A percentile compares a stretch with the other conserved stretches of the same genome.
phyloP scores from a whole-genome alignment of 140 eudicot species.

The Cichorium intybus region DNA sequence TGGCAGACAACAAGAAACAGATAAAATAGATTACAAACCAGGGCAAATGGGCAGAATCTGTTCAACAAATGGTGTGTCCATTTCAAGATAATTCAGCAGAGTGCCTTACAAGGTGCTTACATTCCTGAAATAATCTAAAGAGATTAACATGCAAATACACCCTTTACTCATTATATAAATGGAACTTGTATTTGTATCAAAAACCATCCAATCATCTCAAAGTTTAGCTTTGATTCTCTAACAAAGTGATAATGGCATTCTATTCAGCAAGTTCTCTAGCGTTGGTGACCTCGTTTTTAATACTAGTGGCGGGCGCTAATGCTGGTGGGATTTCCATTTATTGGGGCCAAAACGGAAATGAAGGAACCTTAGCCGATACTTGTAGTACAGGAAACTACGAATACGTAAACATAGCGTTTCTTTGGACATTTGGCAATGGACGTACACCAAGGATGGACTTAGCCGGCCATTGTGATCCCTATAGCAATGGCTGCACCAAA shows the following conservation, averaged over 20 bases:
- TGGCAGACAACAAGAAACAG: not conserved
- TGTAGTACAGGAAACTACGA: constrained; percentile 24
- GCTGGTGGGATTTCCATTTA: constrained; percentile 19
- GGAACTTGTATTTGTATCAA: not conserved
- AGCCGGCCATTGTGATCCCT: constrained; percentile 36
- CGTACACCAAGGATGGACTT: constrained; percentile 33
- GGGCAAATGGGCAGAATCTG: too few relatives aligned
- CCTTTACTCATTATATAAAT: constrained; percentile 9
- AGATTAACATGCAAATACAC: not conserved
- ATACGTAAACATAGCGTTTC: constrained; percentile 25
- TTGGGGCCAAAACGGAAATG: constrained; percentile 34
- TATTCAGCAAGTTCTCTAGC: not conserved
- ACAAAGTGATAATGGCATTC: constrained; percentile 10
- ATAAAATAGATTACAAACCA: not conserved
- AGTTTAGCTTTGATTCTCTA: not conserved
- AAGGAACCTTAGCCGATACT: constrained; percentile 30
- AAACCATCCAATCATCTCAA: not conserved
- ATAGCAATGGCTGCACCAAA: constrained; percentile 26
- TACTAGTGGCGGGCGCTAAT: constrained; percentile 4
- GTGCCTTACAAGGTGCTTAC: not conserved
- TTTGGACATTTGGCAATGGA: constrained; percentile 30
- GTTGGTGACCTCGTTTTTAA: not conserved
- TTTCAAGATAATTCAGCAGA: not conserved
- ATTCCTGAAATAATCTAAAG: not conserved
- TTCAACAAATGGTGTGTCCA: not conserved